phyloP scores from a whole-genome alignment of 139 green algal genomes.

The Coelastrella sp. region DNA sequence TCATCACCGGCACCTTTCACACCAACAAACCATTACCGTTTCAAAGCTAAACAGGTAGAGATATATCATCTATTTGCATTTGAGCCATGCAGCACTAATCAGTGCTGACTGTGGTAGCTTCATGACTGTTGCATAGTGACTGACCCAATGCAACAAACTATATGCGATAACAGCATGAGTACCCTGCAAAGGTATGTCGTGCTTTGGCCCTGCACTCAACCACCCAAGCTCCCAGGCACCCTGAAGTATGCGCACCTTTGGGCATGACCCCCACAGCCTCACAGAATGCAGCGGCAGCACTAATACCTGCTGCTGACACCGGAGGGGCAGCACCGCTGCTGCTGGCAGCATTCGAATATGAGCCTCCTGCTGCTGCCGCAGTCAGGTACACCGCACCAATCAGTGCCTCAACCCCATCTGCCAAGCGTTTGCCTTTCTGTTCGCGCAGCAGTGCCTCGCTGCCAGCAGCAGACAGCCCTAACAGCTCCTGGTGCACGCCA shows the following conservation, averaged over 20 bases:
- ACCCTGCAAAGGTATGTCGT: neutral
- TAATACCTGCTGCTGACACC: constrained; percentile 12
- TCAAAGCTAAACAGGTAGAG: too few species aligned
- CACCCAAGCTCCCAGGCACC: neutral
- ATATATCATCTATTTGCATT: neutral
- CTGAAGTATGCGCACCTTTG: neutral
- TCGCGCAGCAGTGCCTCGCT: neutral
- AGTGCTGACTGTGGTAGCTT: neutral
- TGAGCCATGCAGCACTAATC: too few species aligned
- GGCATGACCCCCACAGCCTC: constrained; percentile 28
- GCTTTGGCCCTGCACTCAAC: neutral
- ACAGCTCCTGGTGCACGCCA: neutral
- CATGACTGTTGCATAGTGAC: neutral
- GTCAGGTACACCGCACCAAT: constrained; percentile 45
- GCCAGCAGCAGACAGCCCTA: neutral
- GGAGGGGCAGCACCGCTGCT: neutral
- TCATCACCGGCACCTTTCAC: too few species aligned
- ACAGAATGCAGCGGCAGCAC: constrained; percentile 18
- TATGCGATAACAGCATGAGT: neutral
- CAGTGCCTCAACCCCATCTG: constrained; percentile 45
- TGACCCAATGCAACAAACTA: neutral
- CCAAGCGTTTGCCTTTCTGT: constrained; percentile 12
- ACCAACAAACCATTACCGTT: too few species aligned
- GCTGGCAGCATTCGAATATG: neutral
- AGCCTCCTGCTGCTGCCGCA: constrained; percentile 29